phyloP scores from a whole-genome alignment of 768 basidiomycete species.

The Phallus indusiatus region DNA sequence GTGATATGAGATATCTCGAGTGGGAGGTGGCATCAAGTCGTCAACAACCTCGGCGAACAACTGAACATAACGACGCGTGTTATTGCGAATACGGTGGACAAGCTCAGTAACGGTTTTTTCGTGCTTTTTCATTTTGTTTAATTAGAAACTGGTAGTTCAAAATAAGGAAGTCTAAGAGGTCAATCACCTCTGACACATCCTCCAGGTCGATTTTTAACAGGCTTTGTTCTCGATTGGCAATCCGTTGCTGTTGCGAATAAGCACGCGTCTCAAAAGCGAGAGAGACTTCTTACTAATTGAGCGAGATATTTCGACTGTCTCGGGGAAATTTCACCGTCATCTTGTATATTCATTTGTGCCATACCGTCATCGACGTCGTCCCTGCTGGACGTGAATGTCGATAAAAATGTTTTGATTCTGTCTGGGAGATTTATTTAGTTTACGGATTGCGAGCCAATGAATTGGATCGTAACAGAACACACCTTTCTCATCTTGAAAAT shows the following conservation, averaged over 20 bases:
- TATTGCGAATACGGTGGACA: constrained; percentile 68
- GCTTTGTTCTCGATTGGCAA: constrained; percentile 90
- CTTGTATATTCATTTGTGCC: constrained; percentile 61
- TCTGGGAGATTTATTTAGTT: constrained; percentile 30
- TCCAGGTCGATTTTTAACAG: constrained; percentile 84
- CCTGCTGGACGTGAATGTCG: constrained; percentile 47
- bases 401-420: constrained; percentile 61
- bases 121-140: constrained; percentile 34
- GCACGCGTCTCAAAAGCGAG: constrained; percentile 12
- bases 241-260: constrained; percentile 54
- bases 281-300: constrained; percentile 54
- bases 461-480: constrained; percentile 6
- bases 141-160: constrained; percentile 11
- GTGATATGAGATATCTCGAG: constrained; percentile 80
- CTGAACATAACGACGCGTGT: constrained; percentile 82
- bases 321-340: constrained; percentile 30
- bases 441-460: not conserved
- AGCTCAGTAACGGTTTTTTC: constrained; percentile 65
- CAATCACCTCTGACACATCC: constrained; percentile 65
- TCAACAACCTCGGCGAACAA: constrained; percentile 90
- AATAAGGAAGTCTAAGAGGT: not conserved
- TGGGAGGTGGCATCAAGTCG: constrained; percentile 78
- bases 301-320: constrained; percentile 67
- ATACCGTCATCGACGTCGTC: constrained; percentile 61
- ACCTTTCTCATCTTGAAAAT: constrained; percentile 72